Percentiles rank a stretch among this genome's conserved stretches.
Evolutionary conservation across 257 asterid species (phyloP).

Genomic region (Echites panduratus): DNA sequence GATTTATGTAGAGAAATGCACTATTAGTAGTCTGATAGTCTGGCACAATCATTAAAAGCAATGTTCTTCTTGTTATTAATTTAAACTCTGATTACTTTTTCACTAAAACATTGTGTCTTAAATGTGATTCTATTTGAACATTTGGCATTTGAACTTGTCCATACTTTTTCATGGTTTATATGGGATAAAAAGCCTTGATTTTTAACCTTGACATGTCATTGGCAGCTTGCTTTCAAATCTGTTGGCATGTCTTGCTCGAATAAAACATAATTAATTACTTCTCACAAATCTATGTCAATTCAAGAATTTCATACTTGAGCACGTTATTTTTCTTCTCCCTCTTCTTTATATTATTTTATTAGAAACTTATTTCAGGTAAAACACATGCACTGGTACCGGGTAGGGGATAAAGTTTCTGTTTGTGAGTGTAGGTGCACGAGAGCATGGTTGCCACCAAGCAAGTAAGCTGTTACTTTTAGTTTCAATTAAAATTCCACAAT

Average conservation of each 20-base stretch:
- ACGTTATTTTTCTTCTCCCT: background rate
- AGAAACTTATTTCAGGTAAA: conserved; percentile 57
- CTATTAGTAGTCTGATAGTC: background rate
- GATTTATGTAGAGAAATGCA: background rate
- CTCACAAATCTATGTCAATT: background rate
- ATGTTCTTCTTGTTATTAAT: background rate
- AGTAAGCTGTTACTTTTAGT: conserved; percentile 39
- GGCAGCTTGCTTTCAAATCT: background rate
- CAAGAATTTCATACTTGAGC: background rate
- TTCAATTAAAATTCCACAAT: background rate
- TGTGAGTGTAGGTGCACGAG: conserved; percentile 96
- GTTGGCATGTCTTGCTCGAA: background rate
- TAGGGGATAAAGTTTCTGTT: conserved; percentile 66
- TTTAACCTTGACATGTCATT: background rate
- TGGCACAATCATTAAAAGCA: background rate
- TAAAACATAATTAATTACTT: no score
- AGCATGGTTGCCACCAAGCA: conserved; percentile 91
- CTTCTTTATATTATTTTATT: background rate
- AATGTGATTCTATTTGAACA: background rate
- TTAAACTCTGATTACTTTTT: background rate
- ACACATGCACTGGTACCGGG: conserved; percentile 90
- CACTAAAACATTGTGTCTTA: background rate
- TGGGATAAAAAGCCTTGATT: background rate
- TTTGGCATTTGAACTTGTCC: background rate
- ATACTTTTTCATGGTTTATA: background rate